A percentile compares a stretch with the other conserved stretches of the same genome.
phyloP scores from a whole-genome alignment of 345 rosid genomes.

The Diplotaxis tenuifolia region DNA sequence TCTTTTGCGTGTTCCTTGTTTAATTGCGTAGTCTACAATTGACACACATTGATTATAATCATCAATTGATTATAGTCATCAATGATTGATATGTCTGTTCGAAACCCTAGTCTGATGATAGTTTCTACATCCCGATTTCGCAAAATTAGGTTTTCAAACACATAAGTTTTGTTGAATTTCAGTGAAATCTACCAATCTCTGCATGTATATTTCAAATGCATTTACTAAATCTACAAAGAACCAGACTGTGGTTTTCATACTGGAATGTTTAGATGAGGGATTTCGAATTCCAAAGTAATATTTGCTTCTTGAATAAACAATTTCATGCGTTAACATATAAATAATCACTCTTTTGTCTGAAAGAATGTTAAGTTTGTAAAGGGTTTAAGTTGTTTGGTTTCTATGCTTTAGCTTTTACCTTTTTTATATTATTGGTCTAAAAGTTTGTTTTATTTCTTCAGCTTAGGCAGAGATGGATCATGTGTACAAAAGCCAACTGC shows the following conservation, averaged over 20 bases:
- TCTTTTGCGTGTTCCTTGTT: neutral
- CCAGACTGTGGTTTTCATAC: neutral
- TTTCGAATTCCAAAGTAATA: neutral
- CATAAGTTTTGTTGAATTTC: neutral
- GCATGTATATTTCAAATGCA: neutral
- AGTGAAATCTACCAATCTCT: neutral
- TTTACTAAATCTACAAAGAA: neutral
- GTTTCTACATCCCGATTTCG: neutral
- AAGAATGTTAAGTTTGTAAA: neutral
- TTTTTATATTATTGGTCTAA: neutral
- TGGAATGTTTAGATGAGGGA: neutral
- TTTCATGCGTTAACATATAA: neutral
- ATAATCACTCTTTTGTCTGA: neutral
- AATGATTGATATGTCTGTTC: too few relatives aligned
- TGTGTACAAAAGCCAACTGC: constrained; percentile 49
- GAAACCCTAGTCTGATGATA: neutral
- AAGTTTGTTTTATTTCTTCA: neutral
- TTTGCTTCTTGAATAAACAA: neutral
- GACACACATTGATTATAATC: neutral
- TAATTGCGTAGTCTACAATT: neutral
- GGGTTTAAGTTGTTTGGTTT: neutral
- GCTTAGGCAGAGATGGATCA: constrained; percentile 19
- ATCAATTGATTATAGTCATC: too few relatives aligned
- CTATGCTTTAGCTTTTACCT: neutral
- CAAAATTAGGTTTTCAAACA: neutral